Evolutionary conservation across 2,329 filamentous ascomycete species (phyloP), one percentile per base, ranked within the genome.

Genomic region (Cadophora sp.): DNA sequence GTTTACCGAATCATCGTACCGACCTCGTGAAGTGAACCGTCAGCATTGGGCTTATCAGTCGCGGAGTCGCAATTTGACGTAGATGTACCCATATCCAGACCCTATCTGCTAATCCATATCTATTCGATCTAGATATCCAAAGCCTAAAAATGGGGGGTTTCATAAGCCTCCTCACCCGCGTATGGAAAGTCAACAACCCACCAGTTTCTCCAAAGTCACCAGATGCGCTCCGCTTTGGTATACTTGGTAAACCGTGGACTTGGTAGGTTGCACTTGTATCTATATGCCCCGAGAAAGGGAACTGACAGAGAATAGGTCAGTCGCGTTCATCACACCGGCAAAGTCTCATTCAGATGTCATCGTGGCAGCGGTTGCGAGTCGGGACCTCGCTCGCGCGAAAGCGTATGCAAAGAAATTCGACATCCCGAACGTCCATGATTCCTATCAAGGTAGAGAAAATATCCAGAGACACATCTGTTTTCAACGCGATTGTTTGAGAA

Each of bases 271-370:
- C 33, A 18, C 41, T 27, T n/a, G 4, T 27, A n/a, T n/a, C 11
- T 13, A 24, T 22, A 8, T 11, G 43, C 8, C 9, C 1, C 16
- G 5, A 22, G 45, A 9, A n/a, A 45, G 27, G 27, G 6, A 45
- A 45, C 45, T 48, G n/a, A 48, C 20, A 20, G 2, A n/a, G 2
- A 2, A 7, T 65, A 82, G 79, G 7, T 80, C 81, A 0, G 60
- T 75, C n/a, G 79, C 80, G 13, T 69, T 86, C 22, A 81, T 87
- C 47, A 73, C 67, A 2, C 84, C 85, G 0, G 84, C 85, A 16
- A 81, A 79, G 68, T 80, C 79, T 2, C 85, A 88, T 70, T 78
- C 85, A 0, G 84, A 85, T 45, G 82, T 87, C 18, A 78, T 86
- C 18, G 67, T 89, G 13, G 79, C 81, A 4, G 83, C 81, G 3